These are phyloP conservation scores for Lecanicillium sp. DNA, from an alignment of 2,329 filamentous ascomycete genomes.

Conservation along the genomic window DNA sequence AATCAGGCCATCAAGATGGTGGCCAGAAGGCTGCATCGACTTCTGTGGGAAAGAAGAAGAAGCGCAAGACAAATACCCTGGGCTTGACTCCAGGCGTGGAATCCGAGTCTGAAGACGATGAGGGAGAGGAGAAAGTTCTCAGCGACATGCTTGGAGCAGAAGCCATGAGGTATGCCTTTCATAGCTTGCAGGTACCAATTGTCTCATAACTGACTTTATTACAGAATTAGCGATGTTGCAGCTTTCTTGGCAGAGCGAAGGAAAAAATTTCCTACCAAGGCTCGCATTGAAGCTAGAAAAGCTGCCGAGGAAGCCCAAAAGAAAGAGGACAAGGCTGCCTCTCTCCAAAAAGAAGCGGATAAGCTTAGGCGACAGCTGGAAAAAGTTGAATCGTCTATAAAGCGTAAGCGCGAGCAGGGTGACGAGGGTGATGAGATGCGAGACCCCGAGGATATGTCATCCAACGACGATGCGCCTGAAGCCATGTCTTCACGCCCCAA, in stretches of 20 bases:
- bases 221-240: constrained; percentile 59
- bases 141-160: constrained; percentile 47
- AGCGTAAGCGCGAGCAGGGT: constrained; percentile 59
- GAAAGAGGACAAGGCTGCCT: constrained; percentile 53
- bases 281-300: constrained; percentile 57
- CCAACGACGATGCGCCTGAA: constrained; percentile 53
- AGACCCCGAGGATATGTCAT: constrained; percentile 40
- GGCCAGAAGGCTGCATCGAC: constrained; percentile 29
- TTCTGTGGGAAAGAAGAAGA: constrained; percentile 56
- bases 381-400: constrained; percentile 62
- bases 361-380: constrained; percentile 56
- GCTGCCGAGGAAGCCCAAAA: constrained; percentile 34
- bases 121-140: constrained; percentile 62
- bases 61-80: constrained; percentile 62
- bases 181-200: neutral
- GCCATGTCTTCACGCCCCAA: constrained; percentile 33
- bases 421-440: constrained; percentile 61
- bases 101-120: constrained; percentile 56
- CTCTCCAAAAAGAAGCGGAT: constrained; percentile 51
- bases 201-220: constrained; percentile 8
- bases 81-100: constrained; percentile 61
- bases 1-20: constrained; percentile 17
- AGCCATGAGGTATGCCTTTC: constrained; percentile 37
- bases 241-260: constrained; percentile 76
- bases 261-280: constrained; percentile 71